Percentiles rank a stretch among this genome's conserved stretches.
phyloP scores from a whole-genome alignment of 495 filamentous ascomycete genomes.

The Penicillium bovifimosum region DNA sequence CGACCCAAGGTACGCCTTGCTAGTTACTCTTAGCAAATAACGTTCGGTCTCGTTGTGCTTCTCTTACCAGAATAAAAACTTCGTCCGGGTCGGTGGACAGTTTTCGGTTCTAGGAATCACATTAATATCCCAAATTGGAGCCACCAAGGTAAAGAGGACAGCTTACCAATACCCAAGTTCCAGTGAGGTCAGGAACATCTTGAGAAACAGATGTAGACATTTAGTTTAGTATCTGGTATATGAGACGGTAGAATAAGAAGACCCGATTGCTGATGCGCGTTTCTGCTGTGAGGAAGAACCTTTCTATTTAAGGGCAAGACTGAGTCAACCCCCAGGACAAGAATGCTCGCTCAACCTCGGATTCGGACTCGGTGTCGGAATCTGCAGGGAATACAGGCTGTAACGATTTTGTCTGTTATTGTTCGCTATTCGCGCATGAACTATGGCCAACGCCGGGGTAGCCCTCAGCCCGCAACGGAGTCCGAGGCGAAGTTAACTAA shows the following conservation, averaged over 20 bases:
- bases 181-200: constrained; percentile 7
- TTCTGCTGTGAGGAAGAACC: background rate
- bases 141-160: background rate
- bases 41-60: too few relatives aligned
- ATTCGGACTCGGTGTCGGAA: constrained; percentile 18
- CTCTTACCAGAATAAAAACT: constrained; percentile 13
- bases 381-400: background rate
- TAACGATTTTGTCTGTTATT: background rate
- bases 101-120: constrained; percentile 13
- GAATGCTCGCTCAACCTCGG: background rate
- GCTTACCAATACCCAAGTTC: constrained; percentile 17
- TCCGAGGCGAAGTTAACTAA: too few relatives aligned
- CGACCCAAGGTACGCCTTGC: constrained; percentile 21
- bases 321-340: background rate
- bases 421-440: background rate
- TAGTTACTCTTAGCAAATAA: background rate
- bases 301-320: background rate
- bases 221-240: background rate
- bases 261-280: background rate
- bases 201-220: constrained; percentile 9
- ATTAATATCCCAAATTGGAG: background rate
- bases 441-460: background rate
- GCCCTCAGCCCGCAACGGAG: background rate
- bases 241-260: background rate
- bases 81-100: constrained; percentile 19